Percentiles rank a stretch among this genome's conserved stretches.
phyloP scores from a whole-genome alignment of 1,139 yeast species.

The Protomyces macrosporus region DNA sequence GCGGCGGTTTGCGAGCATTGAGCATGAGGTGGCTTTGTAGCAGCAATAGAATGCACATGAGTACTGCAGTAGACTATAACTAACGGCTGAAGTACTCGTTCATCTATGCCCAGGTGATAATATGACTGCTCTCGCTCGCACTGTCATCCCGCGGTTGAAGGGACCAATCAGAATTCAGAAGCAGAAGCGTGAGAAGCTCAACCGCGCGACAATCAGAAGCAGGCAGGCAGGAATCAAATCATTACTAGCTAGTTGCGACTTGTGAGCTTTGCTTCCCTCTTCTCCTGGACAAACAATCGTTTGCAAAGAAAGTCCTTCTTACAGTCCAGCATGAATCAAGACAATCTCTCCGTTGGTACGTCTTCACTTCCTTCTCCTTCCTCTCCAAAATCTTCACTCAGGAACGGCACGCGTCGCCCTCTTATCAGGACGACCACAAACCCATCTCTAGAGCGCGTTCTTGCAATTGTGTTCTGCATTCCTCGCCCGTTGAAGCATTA shows the following conservation, averaged over 20 bases:
- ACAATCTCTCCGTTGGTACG: background rate
- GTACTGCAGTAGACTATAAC: background rate
- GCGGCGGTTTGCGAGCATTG: slow-evolving; percentile 29
- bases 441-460: background rate
- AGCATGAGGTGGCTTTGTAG: slow-evolving; percentile 12
- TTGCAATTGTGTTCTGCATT: too few species aligned
- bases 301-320: too few species aligned
- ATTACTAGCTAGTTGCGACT: too few species aligned
- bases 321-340: background rate
- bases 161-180: background rate
- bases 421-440: background rate
- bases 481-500: too few species aligned
- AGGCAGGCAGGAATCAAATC: too few species aligned
- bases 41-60: background rate
- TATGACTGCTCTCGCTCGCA: background rate
- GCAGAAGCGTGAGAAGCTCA: too few species aligned
- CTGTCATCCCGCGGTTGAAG: background rate
- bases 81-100: background rate
- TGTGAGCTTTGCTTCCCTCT: too few species aligned
- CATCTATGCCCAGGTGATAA: background rate
- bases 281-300: too few species aligned
- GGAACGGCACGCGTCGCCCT: background rate
- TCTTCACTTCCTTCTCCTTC: background rate
- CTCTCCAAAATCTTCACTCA: background rate
- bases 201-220: too few species aligned